Base-by-base conservation (phyloP, 306 rosid genomes). In the Pyrus betulifolia region DNA sequence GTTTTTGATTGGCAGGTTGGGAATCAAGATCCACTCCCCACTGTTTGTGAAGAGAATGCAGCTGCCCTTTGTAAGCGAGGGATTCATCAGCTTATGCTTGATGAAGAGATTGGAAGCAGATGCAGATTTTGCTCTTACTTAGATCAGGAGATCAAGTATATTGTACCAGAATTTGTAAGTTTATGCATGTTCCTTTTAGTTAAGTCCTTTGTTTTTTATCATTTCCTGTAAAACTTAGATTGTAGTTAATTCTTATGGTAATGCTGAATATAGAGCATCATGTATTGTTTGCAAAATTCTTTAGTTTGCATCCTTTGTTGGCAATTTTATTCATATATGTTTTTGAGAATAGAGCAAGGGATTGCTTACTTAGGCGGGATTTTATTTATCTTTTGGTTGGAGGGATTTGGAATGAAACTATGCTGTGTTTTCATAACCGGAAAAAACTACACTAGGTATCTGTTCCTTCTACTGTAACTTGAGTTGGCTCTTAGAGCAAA, bases 131-230 rank as follows among this genome's bases (percentile, higher is more conserved):
- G 97, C 78, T 21, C 35, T 15, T 79, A 67, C n/a, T 67, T 91
- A 3, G 31, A 67, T 33, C 28, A 12, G 77, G 91, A 89, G 71
- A 89, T 85, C 75, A 84, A 74, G 74, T 21, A 89, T 44, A 65
- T 74, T 46, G 21, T 76, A 38, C 88, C 91, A 57, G 74, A 83
- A 17, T 84, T 89, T 78, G 97, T 89, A 83, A 84, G 97, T 86
- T 51, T 6, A n/a, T 70, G 70, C 14, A 44, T 75, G 19, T 72
- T 57, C 8, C 15, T 64, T 66, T 63, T 17, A 52, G 21, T 67
- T 44, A 51, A 64, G 54, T 0, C 75, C 12, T 42, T 42, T 6
- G 1, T 22, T 49, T 33, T 18, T n/a, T n/a, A n/a, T n/a, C 7
- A 21, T 55, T 35, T 55, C 21, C 22, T 8, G 49, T 21, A 5